These are phyloP conservation scores for Fusarium armeniacum DNA, from an alignment of 2,329 filamentous ascomycete genomes.

Conservation along the genomic window DNA sequence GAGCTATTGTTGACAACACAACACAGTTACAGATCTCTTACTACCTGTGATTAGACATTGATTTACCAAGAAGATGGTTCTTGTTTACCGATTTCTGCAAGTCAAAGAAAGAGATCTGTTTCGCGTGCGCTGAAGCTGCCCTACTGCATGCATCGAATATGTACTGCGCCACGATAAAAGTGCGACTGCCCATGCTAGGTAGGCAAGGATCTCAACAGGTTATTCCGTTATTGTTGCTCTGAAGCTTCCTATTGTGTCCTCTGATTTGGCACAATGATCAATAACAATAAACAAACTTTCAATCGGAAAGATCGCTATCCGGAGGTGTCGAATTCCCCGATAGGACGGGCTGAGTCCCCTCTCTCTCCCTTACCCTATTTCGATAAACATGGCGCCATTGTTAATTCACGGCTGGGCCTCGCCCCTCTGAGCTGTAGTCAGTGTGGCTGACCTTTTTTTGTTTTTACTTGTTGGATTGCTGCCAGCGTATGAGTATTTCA, in stretches of 20 bases:
- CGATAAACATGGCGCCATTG: slow-evolving; percentile 33
- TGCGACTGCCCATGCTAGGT: slow-evolving; percentile 21
- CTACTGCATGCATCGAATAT: slow-evolving; percentile 32
- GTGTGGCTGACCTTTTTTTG: slow-evolving; percentile 28
- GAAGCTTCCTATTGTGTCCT: slow-evolving; percentile 3
- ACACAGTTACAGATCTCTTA: slow-evolving; percentile 16
- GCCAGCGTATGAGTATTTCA: slow-evolving; percentile 5
- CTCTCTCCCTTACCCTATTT: slow-evolving; percentile 4
- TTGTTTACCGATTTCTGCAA: slow-evolving; percentile 29
- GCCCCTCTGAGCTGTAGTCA: slow-evolving; percentile 20
- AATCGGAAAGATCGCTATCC: slow-evolving; percentile 43
- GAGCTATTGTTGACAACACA: slow-evolving; percentile 29
- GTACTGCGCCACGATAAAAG: slow-evolving; percentile 32
- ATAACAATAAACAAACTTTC: slow-evolving; percentile 40
- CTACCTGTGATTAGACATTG: slow-evolving; percentile 5
- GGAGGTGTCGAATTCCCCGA: slow-evolving; percentile 42
- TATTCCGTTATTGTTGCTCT: slow-evolving; percentile 7
- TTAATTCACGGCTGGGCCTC: slow-evolving; percentile 34
- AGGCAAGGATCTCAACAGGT: slow-evolving; percentile 27
- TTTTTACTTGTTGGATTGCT: slow-evolving; percentile 15
- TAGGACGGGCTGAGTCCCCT: slow-evolving; percentile 25
- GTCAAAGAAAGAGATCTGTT: slow-evolving; percentile 20
- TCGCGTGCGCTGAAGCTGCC: neutral
- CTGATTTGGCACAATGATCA: slow-evolving; percentile 26
- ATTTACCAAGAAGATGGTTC: slow-evolving; percentile 2